phyloP scores from a whole-genome alignment of 345 rosid species.

The Gossypium sturtianum region DNA sequence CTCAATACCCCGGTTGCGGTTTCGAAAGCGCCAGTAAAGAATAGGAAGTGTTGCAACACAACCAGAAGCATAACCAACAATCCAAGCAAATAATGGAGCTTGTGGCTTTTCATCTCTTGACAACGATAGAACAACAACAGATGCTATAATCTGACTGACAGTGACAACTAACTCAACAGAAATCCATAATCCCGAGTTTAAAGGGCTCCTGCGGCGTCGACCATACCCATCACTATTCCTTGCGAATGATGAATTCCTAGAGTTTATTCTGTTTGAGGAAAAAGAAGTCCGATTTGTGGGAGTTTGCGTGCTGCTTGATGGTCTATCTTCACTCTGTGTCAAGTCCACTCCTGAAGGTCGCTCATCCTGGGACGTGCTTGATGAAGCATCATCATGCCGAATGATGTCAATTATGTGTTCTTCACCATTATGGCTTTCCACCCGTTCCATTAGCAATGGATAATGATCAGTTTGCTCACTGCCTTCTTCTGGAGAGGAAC shows the following conservation, averaged over 20 bases:
- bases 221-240: conserved; percentile 50
- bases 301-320: conserved; percentile 20
- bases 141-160: conserved; percentile 69
- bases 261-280: conserved; percentile 29
- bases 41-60: conserved; percentile 78
- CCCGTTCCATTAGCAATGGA: conserved; percentile 63
- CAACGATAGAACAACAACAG: conserved; percentile 54
- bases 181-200: conserved; percentile 81
- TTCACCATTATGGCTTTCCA: conserved; percentile 23
- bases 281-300: conserved; percentile 27
- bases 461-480: conserved; percentile 37
- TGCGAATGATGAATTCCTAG: conserved; percentile 33
- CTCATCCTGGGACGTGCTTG: conserved; percentile 39
- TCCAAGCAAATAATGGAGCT: conserved; percentile 74
- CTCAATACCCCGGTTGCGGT: conserved; percentile 32
- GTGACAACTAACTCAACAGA: conserved; percentile 69
- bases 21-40: conserved; percentile 68
- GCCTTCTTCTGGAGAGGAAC: conserved; percentile 35
- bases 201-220: conserved; percentile 55
- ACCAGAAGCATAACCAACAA: conserved; percentile 78
- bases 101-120: conserved; percentile 73
- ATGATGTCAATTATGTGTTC: conserved; percentile 58
- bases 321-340: conserved; percentile 30
- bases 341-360: conserved; percentile 23
- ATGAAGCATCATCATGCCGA: conserved; percentile 36